A percentile compares a stretch with the other conserved stretches of the same genome.
Evolutionary conservation across 768 basidiomycete genomes (phyloP).

Genomic region (Tubosaeta sp.): DNA sequence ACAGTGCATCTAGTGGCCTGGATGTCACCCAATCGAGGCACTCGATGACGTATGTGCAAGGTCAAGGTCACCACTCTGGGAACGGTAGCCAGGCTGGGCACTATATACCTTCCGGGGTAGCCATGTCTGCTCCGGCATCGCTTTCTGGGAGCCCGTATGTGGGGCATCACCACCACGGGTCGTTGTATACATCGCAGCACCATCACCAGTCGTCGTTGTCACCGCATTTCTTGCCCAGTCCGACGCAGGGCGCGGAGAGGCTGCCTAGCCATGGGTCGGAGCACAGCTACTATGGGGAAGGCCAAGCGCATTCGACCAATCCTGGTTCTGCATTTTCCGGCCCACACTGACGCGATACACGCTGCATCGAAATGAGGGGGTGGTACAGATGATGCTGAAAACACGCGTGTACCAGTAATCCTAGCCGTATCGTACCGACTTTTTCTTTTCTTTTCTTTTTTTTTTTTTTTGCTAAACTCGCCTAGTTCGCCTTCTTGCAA

Average conservation of each 20-base stretch:
- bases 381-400: conserved; percentile 13
- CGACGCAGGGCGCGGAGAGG: conserved; percentile 28
- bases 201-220: conserved; percentile 29
- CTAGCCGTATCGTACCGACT: conserved; percentile 34
- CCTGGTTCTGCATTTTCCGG: conserved; percentile 28
- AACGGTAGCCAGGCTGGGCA: conserved; percentile 24
- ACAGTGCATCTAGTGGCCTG: conserved; percentile 17
- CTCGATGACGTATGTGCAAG: conserved; percentile 37
- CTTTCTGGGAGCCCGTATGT: conserved; percentile 38
- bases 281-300: conserved; percentile 30
- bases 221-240: conserved; percentile 28
- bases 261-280: conserved; percentile 25
- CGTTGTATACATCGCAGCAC: conserved; percentile 30
- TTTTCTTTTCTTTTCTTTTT: not conserved
- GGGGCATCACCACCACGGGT: conserved; percentile 26
- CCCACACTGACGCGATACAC: conserved; percentile 24
- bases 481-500: conserved; percentile 32
- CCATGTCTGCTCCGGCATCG: conserved; percentile 51
- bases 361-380: too few species aligned
- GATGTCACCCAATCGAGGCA: conserved; percentile 32
- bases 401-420: conserved; percentile 32
- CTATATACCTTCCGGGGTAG: conserved; percentile 36
- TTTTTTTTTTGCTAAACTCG: conserved; percentile 18
- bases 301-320: conserved; percentile 27
- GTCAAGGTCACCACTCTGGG: conserved; percentile 43